Evolutionary conservation across 495 filamentous ascomycete species (phyloP), one percentile per base, ranked within the genome.

Genomic region (Penicillium lividum): DNA sequence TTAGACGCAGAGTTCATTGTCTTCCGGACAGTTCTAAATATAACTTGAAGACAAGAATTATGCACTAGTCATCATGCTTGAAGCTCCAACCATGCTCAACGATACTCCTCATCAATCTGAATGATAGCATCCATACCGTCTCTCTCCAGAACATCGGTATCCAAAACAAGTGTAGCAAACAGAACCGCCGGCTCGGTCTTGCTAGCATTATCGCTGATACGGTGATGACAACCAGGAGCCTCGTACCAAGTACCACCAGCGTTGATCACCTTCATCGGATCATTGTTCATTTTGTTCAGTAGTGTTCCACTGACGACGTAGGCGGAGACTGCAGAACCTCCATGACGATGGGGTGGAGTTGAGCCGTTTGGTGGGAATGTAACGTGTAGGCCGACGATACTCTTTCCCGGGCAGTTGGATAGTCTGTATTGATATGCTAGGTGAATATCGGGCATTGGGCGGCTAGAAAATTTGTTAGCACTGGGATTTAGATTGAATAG

Each of bases 261-360:
- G 16, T 59, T 11, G 22, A 65, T 62, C 0, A 63, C 50, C 30
- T 60, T 63, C 53, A 71, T 69, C 18, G 64, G 64, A 8, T 72
- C 64, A 36, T 77, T 46, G 53, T 80, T 79, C 77, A 80, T 80
- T 40, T 74, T 73, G 46, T 77, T 78, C 28, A 72, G 48, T 1
- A 68, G 36, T 0, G 61, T 55, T 15, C 77, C 77, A 10, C 48
- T 42, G 15, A 77, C 25, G 1, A 79, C 64, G 28, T 72, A 63
- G 0, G 59, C 77, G 30, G 66, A 59, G 2, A 77, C 73, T 0
- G 70, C 63, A 7, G 67, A 68, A 28, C 68, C 71, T 3, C 69
- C 68, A 48, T 80, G 77, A 11, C 69, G 61, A 56, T 80, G 77
- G 5, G 77, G 69, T 3, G 77, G 77, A 7, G 74, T 74, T 3